Evolutionary conservation across 768 basidiomycete genomes (phyloP).

Genomic region (Tylopilus felleus): DNA sequence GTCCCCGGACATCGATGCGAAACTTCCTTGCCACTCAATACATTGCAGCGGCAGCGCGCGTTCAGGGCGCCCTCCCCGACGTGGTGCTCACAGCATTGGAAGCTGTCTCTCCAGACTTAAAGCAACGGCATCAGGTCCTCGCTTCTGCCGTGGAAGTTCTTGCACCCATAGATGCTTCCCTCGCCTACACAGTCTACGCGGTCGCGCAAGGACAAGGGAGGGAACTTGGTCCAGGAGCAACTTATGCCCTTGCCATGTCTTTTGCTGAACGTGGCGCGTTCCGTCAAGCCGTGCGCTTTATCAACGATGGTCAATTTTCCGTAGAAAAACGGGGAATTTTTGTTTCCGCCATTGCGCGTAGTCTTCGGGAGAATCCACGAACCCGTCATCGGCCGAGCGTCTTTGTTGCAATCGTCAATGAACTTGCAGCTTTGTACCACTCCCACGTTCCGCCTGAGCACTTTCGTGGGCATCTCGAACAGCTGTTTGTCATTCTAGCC

Average conservation of each 20-base stretch:
- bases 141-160: slow-evolving; percentile 16
- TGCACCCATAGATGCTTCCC: slow-evolving; percentile 26
- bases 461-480: slow-evolving; percentile 43
- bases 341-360: slow-evolving; percentile 37
- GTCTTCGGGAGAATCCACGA: slow-evolving; percentile 35
- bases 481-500: slow-evolving; percentile 39
- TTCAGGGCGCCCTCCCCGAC: slow-evolving; percentile 26
- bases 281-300: slow-evolving; percentile 31
- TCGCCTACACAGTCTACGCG: slow-evolving; percentile 35
- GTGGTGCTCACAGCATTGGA: slow-evolving; percentile 32
- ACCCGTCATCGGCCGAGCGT: slow-evolving; percentile 29
- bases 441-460: slow-evolving; percentile 35
- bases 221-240: slow-evolving; percentile 19
- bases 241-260: slow-evolving; percentile 32
- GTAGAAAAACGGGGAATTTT: slow-evolving; percentile 35
- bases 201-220: slow-evolving; percentile 26
- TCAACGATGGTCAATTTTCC: slow-evolving; percentile 33
- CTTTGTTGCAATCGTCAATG: slow-evolving; percentile 34
- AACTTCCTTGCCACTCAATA: slow-evolving; percentile 22
- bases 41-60: slow-evolving; percentile 26
- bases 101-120: slow-evolving; percentile 18
- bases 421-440: slow-evolving; percentile 37
- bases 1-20: background rate
- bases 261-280: slow-evolving; percentile 26
- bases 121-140: slow-evolving; percentile 31